Evolutionary conservation across 75 land plant genomes (phyloP).

Genomic region (Cupressus sempervirens): DNA sequence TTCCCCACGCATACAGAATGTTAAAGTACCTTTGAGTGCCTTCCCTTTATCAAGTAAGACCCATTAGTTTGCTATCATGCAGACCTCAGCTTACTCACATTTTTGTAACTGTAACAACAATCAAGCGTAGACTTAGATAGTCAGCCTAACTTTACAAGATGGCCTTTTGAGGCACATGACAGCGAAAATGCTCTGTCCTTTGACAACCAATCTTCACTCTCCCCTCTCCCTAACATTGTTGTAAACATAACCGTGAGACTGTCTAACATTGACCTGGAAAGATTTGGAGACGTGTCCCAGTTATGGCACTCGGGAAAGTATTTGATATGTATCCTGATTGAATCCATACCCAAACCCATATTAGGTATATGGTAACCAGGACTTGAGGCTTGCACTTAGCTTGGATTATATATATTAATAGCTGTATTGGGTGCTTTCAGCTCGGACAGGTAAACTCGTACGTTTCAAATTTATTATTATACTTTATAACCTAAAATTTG

Average conservation of each 20-base stretch:
- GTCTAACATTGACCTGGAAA: no score
- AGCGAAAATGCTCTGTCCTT: no score
- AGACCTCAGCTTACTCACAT: no score
- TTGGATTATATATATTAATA: not conserved
- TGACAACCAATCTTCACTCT: no score
- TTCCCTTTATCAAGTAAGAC: no score
- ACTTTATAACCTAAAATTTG: not conserved
- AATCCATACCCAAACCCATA: not conserved
- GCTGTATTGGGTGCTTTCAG: not conserved
- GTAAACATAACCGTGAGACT: not conserved
- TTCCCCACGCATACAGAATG: no score
- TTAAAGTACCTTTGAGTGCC: no score
- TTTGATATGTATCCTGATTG: not conserved
- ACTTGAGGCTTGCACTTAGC: not conserved
- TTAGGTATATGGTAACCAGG: not conserved
- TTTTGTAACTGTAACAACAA: no score
- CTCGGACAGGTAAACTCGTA: not conserved
- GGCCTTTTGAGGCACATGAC: no score
- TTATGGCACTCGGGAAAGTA: not conserved
- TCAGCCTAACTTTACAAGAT: no score
- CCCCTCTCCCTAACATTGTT: not conserved
- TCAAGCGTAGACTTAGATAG: no score
- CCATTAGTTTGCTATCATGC: no score
- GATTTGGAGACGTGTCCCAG: not conserved
- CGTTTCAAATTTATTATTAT: not conserved